These are phyloP conservation scores for Rhizoclosmatium globosum DNA, from an alignment of 192 early-diverging fungal species.

Conservation along the genomic window DNA sequence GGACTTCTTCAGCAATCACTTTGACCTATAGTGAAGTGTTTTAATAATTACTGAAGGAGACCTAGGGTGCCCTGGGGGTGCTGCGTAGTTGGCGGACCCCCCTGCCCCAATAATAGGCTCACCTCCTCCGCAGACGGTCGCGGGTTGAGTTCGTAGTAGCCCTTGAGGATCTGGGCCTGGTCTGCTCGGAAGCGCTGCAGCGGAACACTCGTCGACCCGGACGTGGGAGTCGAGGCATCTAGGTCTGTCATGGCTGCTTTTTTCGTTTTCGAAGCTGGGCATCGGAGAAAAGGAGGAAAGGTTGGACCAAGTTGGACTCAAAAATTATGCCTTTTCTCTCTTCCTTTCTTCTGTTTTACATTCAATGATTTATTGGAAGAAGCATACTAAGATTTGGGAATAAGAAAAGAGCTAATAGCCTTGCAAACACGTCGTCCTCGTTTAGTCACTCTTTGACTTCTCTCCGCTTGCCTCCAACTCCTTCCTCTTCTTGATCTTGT, in stretches of 20 bases:
- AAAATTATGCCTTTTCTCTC: background rate
- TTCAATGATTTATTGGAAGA: background rate
- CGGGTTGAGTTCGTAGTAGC: slow-evolving; percentile 21
- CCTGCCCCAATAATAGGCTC: background rate
- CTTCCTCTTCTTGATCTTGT: slow-evolving; percentile 37
- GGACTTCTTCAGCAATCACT: background rate
- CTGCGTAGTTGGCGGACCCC: background rate
- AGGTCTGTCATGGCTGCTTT: background rate
- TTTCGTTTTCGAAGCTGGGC: background rate
- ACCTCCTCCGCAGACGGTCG: slow-evolving; percentile 26
- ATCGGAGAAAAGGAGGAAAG: too few relatives aligned
- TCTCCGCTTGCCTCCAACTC: background rate
- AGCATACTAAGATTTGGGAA: background rate
- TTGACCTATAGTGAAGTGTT: background rate
- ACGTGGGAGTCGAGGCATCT: background rate
- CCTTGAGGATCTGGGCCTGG: slow-evolving; percentile 20
- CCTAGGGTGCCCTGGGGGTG: too few relatives aligned
- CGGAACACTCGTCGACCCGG: background rate
- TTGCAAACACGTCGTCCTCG: background rate
- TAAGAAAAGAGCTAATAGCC: background rate
- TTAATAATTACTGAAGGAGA: background rate
- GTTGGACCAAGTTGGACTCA: too few relatives aligned
- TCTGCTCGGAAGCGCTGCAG: slow-evolving; percentile 28
- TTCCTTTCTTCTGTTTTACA: background rate
- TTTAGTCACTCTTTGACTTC: background rate